A percentile compares a stretch with the other conserved stretches of the same genome.
Evolutionary conservation across 148 eudicot species (phyloP).

Genomic region (Rhododendron ovatum): DNA sequence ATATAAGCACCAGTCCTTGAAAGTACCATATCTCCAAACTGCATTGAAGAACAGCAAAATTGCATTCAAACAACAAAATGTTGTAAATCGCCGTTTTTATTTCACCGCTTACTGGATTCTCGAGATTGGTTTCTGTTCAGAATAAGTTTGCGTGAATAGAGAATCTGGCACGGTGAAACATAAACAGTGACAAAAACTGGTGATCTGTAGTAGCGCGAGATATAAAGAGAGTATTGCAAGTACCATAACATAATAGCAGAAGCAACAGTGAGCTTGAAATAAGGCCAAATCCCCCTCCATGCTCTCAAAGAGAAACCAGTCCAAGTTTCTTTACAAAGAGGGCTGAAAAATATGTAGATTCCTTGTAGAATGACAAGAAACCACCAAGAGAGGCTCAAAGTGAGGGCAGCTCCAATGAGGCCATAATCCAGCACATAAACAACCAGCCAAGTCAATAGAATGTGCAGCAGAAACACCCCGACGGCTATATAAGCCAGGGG

Average conservation of each 20-base stretch:
- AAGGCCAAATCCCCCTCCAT: slow-evolving; percentile 54
- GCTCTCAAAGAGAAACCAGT: slow-evolving; percentile 40
- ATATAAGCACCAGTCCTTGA: slow-evolving; percentile 61
- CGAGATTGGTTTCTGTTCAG: no score
- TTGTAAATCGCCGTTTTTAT: no score
- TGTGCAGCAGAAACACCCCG: slow-evolving; percentile 41
- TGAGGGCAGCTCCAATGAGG: slow-evolving; percentile 44
- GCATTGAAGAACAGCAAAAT: neutral
- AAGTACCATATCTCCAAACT: slow-evolving; percentile 62
- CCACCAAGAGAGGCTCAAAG: slow-evolving; percentile 60
- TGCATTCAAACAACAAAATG: neutral
- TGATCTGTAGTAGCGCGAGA: neutral
- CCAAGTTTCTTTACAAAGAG: slow-evolving; percentile 49
- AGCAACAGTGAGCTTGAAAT: slow-evolving; percentile 52
- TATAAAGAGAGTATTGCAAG: neutral
- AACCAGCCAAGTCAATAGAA: slow-evolving; percentile 41
- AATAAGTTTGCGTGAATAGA: no score
- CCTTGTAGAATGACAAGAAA: slow-evolving; percentile 38
- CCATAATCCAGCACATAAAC: slow-evolving; percentile 43
- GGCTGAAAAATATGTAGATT: slow-evolving; percentile 33
- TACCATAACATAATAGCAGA: slow-evolving; percentile 61
- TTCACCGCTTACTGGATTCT: neutral
- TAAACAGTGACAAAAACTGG: neutral
- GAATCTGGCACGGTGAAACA: neutral
- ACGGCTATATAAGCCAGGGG: slow-evolving; percentile 60